A percentile compares a stretch with the other conserved stretches of the same genome.
These are phyloP conservation scores for Aurantiochytrium sp. DNA, from an alignment of 108 stramenopile genomes.

Conservation along the genomic window DNA sequence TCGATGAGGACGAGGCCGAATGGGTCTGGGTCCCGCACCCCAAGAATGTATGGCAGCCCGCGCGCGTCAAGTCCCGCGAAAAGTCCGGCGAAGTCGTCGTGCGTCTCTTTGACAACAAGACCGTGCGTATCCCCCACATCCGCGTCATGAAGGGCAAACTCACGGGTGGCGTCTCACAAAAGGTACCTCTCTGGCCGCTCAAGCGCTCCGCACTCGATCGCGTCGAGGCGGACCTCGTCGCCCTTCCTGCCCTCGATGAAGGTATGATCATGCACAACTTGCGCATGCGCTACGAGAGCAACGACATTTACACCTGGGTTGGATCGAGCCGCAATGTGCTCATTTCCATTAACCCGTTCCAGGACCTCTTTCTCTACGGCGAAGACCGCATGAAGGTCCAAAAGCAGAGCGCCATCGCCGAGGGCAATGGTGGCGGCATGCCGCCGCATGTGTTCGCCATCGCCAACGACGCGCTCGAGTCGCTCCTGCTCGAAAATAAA, in stretches of 20 bases:
- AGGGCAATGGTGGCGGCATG: conserved; percentile 19
- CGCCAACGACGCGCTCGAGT: conserved; percentile 77
- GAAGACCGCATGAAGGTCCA: neutral
- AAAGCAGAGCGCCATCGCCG: neutral
- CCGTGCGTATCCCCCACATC: neutral
- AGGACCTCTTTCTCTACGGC: conserved; percentile 34
- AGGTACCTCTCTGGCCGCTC: conserved; percentile 22
- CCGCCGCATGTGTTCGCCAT: conserved; percentile 79
- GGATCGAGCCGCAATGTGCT: conserved; percentile 61
- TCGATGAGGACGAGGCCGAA: conserved; percentile 1
- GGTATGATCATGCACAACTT: conserved; percentile 48
- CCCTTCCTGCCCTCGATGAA: conserved; percentile 43
- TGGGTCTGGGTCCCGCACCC: conserved; percentile 14
- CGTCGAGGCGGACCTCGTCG: conserved; percentile 37
- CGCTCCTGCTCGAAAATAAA: conserved; percentile 66
- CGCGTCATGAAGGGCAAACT: neutral
- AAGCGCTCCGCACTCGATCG: conserved; percentile 18
- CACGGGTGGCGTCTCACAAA: neutral
- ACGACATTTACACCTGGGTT: conserved; percentile 42
- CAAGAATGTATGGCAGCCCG: neutral
- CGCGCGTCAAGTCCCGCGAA: neutral
- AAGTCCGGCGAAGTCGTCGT: neutral
- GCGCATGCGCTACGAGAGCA: conserved; percentile 39
- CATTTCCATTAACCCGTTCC: conserved; percentile 32
- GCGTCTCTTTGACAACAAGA: neutral